These are phyloP conservation scores for Aspergillus sp. DNA, from an alignment of 2,329 filamentous ascomycete species.

Conservation along the genomic window DNA sequence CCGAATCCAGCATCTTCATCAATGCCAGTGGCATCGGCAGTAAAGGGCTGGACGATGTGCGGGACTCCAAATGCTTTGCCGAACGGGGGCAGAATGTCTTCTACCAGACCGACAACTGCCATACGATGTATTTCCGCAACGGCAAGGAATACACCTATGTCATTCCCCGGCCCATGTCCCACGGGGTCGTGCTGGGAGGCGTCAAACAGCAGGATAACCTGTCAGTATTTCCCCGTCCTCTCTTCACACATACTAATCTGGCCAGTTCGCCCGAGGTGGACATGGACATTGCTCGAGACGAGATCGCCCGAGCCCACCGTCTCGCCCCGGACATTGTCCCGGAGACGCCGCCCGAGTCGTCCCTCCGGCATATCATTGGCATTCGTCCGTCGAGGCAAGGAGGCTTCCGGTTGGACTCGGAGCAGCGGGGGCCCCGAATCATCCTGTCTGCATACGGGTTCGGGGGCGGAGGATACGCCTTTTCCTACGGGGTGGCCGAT, in stretches of 20 bases:
- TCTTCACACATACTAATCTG: neutral
- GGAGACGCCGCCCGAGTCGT: constrained; percentile 18
- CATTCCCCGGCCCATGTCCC: constrained; percentile 28
- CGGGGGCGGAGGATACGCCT: constrained; percentile 32
- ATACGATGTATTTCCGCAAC: constrained; percentile 28
- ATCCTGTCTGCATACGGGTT: constrained; percentile 32
- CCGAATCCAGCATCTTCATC: constrained; percentile 29
- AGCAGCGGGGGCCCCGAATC: constrained; percentile 16
- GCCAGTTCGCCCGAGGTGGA: constrained; percentile 28
- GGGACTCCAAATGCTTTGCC: constrained; percentile 27
- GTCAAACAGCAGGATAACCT: constrained; percentile 27
- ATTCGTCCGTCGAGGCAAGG: constrained; percentile 29
- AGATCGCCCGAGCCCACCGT: constrained; percentile 31
- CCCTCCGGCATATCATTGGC: constrained; percentile 28
- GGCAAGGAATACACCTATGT: constrained; percentile 33
- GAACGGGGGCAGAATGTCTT: constrained; percentile 34
- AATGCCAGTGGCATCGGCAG: constrained; percentile 34
- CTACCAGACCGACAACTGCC: constrained; percentile 21
- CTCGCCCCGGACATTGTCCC: constrained; percentile 32
- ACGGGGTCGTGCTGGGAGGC: constrained; percentile 28
- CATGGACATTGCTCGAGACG: constrained; percentile 29
- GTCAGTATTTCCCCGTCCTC: constrained; percentile 12
- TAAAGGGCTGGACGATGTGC: constrained; percentile 25
- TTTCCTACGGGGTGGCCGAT: constrained; percentile 31
- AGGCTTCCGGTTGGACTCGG: constrained; percentile 28